A percentile compares a stretch with the other conserved stretches of the same genome.
phyloP scores from a whole-genome alignment of 2,329 filamentous ascomycete species.

The Aspergillus ochraceoroseus region DNA sequence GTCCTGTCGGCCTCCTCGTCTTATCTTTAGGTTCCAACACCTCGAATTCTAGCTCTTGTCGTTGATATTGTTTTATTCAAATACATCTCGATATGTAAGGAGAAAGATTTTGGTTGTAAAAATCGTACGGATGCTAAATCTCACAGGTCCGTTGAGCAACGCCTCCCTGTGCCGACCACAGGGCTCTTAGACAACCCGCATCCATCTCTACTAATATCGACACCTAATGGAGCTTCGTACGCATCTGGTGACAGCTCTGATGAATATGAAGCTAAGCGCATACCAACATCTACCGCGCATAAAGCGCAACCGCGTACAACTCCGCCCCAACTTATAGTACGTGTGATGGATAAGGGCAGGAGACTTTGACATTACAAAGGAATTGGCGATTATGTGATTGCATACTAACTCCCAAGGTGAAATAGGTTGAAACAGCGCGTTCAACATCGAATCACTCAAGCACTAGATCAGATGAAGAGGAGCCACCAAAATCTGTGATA shows the following conservation, averaged over 20 bases:
- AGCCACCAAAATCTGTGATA: constrained; percentile 73
- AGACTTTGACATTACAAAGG: background rate
- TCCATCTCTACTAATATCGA: constrained; percentile 6
- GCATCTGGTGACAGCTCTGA: constrained; percentile 1
- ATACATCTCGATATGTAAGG: background rate
- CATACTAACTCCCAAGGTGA: background rate
- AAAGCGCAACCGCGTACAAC: background rate
- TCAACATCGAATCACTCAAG: constrained; percentile 16
- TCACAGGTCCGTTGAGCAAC: constrained; percentile 9
- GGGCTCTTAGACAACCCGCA: constrained; percentile 3
- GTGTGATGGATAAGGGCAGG: constrained; percentile 5
- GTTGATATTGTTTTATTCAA: background rate
- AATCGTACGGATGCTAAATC: constrained; percentile 3
- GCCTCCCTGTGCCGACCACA: background rate
- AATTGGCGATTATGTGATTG: background rate
- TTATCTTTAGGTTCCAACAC: background rate
- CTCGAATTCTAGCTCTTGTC: background rate
- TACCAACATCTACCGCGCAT: background rate
- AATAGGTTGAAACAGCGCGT: constrained; percentile 32
- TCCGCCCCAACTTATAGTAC: constrained; percentile 26
- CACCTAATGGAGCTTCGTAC: constrained; percentile 2
- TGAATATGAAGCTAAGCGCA: constrained; percentile 1
- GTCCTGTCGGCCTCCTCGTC: constrained; percentile 1
- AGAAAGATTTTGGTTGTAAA: background rate
- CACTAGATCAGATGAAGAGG: constrained; percentile 60